Evolutionary conservation across 2,329 filamentous ascomycete genomes (phyloP).

Genomic region (Pseudogymnoascus sp.): DNA sequence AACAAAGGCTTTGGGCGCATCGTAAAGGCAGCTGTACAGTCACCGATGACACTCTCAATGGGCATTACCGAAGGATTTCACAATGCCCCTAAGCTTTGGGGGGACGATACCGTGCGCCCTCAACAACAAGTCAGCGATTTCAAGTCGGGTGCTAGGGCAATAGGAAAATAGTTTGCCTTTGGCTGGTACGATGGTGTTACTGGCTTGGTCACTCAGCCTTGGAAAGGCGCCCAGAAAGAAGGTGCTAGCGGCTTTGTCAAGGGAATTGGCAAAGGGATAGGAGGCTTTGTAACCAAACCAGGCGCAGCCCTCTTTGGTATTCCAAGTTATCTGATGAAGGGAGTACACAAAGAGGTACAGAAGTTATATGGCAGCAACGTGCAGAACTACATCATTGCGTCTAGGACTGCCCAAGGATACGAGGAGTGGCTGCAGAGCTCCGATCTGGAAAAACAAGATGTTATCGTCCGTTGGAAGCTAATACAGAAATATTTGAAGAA

Average conservation of each 20-base stretch:
- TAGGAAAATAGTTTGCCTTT: constrained; percentile 54
- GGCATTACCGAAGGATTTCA: constrained; percentile 80
- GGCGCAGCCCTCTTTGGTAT: constrained; percentile 43
- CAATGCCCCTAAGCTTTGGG: constrained; percentile 78
- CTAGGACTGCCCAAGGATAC: constrained; percentile 66
- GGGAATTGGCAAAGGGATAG: constrained; percentile 74
- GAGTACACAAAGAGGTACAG: constrained; percentile 68
- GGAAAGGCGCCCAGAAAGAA: constrained; percentile 59
- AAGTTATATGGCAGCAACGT: constrained; percentile 63
- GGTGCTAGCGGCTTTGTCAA: constrained; percentile 63
- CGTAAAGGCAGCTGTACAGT: constrained; percentile 43
- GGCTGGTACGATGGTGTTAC: constrained; percentile 77
- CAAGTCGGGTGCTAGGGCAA: constrained; percentile 66
- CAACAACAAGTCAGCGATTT: constrained; percentile 71
- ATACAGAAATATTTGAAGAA: constrained; percentile 20
- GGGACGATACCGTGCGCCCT: constrained; percentile 73
- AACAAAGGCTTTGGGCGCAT: too few species aligned
- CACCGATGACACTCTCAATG: constrained; percentile 77
- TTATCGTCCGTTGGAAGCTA: constrained; percentile 47
- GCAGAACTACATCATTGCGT: constrained; percentile 71
- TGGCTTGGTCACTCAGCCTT: constrained; percentile 71
- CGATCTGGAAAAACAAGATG: constrained; percentile 52
- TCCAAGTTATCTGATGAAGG: constrained; percentile 41
- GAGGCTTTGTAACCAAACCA: constrained; percentile 73
- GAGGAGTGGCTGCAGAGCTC: constrained; percentile 52